Evolutionary conservation across 2,329 filamentous ascomycete species (phyloP).

Genomic region (Fusarium coffeatum): DNA sequence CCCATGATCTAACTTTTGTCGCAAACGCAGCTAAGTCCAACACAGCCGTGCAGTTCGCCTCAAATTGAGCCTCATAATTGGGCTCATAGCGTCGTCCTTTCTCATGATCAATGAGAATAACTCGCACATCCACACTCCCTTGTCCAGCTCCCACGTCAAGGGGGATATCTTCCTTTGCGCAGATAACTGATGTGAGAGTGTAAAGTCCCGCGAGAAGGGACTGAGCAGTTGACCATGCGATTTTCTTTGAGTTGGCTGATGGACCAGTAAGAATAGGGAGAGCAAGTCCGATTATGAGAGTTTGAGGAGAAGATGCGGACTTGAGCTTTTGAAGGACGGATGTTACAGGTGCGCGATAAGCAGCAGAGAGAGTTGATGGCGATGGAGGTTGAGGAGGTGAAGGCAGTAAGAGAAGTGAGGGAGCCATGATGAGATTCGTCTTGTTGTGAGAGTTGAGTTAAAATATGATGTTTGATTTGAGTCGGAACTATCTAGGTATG

Average conservation of each 20-base stretch:
- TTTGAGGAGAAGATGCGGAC: constrained; percentile 43
- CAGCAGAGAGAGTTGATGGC: constrained; percentile 63
- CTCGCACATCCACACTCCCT: constrained; percentile 78
- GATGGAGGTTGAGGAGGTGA: constrained; percentile 68
- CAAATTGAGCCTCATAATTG: constrained; percentile 53
- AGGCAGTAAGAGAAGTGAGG: constrained; percentile 69
- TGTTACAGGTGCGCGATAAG: constrained; percentile 70
- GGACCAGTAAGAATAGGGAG: constrained; percentile 69
- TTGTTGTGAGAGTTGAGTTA: not conserved
- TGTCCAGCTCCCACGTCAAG: constrained; percentile 66
- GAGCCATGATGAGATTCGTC: constrained; percentile 1
- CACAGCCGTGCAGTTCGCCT: constrained; percentile 60
- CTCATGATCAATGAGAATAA: constrained; percentile 77
- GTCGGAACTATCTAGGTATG: not conserved
- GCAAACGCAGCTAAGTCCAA: constrained; percentile 65
- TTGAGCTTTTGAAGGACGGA: constrained; percentile 64
- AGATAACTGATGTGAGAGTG: constrained; percentile 79
- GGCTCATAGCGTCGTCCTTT: constrained; percentile 48
- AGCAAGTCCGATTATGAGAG: constrained; percentile 68
- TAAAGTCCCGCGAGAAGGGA: constrained; percentile 82
- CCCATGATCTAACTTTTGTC: constrained; percentile 69
- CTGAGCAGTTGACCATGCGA: constrained; percentile 76
- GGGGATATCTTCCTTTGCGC: constrained; percentile 69
- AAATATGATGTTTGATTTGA: not conserved
- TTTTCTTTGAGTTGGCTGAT: constrained; percentile 56